phyloP scores from a whole-genome alignment of 1,284 basidiomycete genomes.

The Cerrena zonata region DNA sequence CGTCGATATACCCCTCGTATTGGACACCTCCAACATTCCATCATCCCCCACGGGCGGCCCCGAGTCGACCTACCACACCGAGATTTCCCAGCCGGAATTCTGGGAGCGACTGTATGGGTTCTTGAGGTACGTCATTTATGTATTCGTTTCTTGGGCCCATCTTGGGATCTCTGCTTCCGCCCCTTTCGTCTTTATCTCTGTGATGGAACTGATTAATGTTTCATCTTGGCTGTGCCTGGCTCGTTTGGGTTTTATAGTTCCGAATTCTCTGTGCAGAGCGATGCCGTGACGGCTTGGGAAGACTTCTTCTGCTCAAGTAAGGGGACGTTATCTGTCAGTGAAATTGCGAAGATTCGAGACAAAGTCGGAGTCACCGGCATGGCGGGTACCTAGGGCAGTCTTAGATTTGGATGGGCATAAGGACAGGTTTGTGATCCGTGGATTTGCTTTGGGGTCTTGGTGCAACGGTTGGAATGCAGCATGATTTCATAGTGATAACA shows the following conservation, averaged over 20 bases:
- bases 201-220: slow-evolving; percentile 2
- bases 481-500: no score
- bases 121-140: slow-evolving; percentile 43
- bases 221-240: neutral
- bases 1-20: slow-evolving; percentile 59
- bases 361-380: slow-evolving; percentile 71
- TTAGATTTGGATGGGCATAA: no score
- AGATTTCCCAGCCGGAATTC: slow-evolving; percentile 67
- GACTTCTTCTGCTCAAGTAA: slow-evolving; percentile 72
- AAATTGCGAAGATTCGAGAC: slow-evolving; percentile 77
- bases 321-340: slow-evolving; percentile 58
- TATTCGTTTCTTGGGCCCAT: neutral
- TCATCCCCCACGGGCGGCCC: slow-evolving; percentile 33
- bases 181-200: neutral
- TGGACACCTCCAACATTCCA: slow-evolving; percentile 50
- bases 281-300: slow-evolving; percentile 63
- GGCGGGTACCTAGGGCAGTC: slow-evolving; percentile 54
- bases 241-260: slow-evolving; percentile 32
- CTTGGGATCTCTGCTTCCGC: no score
- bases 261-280: slow-evolving; percentile 50
- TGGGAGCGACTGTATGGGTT: slow-evolving; percentile 69
- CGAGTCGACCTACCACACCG: slow-evolving; percentile 56
- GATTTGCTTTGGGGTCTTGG: no score
- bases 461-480: no score
- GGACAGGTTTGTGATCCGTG: no score